Percentiles rank a stretch among this genome's conserved stretches.
Evolutionary conservation across 345 rosid species (phyloP).

Genomic region (Citrus inodora): DNA sequence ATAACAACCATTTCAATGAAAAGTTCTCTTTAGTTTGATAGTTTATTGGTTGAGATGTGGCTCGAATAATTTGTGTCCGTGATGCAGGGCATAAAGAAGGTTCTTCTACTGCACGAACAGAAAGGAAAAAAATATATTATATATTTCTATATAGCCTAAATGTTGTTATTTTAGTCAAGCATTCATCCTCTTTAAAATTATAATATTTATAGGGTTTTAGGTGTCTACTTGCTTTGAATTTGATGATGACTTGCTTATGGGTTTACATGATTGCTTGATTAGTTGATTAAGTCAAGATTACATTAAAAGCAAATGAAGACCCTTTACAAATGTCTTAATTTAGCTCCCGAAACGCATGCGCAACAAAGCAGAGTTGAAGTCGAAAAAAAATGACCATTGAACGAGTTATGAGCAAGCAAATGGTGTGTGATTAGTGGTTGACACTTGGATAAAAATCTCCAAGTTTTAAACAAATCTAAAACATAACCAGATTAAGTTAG

Average conservation of each 20-base stretch:
- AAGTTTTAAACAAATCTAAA: neutral
- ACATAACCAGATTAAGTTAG: too few species aligned
- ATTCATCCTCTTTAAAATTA: too few species aligned
- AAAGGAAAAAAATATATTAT: neutral
- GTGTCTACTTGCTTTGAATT: neutral
- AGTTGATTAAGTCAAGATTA: slow-evolving; percentile 22
- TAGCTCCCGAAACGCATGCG: neutral
- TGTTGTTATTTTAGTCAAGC: neutral
- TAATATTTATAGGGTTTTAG: neutral
- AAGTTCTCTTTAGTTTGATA: slow-evolving; percentile 5
- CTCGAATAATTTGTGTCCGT: neutral
- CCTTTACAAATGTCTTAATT: neutral
- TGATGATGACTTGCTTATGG: slow-evolving; percentile 8
- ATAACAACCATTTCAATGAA: slow-evolving; percentile 1
- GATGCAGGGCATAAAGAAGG: slow-evolving; percentile 12
- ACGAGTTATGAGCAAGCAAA: neutral
- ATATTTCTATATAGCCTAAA: neutral
- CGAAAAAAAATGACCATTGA: neutral
- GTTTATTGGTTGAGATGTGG: slow-evolving; percentile 3
- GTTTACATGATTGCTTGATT: neutral
- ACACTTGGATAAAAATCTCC: neutral
- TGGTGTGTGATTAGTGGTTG: neutral
- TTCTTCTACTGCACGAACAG: neutral
- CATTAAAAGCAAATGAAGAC: neutral
- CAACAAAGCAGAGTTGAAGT: neutral